phyloP scores from a whole-genome alignment of 495 filamentous ascomycete species.

The Hyphodiscus hymeniophilus region DNA sequence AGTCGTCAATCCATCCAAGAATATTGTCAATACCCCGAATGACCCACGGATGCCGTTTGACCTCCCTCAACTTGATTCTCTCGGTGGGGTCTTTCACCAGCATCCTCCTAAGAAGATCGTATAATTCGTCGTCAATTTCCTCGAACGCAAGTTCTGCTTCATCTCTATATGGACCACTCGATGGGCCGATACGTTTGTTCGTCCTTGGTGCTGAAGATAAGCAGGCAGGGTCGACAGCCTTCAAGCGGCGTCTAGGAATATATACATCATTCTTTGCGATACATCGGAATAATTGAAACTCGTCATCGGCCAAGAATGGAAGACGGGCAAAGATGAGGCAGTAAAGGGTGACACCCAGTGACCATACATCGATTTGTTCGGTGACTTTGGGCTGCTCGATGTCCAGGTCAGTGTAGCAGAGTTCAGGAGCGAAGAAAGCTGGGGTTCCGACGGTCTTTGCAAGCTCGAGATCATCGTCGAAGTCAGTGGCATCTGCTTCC shows the following conservation, averaged over 20 bases:
- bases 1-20: conserved; percentile 81
- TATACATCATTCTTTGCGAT: conserved; percentile 88
- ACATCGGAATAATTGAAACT: conserved; percentile 80
- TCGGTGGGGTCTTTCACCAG: conserved; percentile 82
- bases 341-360: conserved; percentile 90
- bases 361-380: conserved; percentile 90
- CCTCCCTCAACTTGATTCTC: conserved; percentile 82
- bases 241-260: conserved; percentile 72
- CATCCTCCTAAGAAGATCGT: conserved; percentile 72
- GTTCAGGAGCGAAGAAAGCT: conserved; percentile 94
- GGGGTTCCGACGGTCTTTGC: conserved; percentile 97
- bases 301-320: conserved; percentile 84
- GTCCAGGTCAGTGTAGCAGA: conserved; percentile 73
- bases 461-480: conserved; percentile 86
- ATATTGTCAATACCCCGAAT: conserved; percentile 70
- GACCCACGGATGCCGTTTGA: conserved; percentile 96
- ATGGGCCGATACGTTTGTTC: conserved; percentile 43
- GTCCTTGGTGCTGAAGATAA: conserved; percentile 33
- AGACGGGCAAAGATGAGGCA: conserved; percentile 89
- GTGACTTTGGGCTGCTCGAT: conserved; percentile 43
- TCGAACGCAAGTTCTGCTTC: conserved; percentile 76
- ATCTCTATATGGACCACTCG: conserved; percentile 37
- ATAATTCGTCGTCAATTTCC: conserved; percentile 71
- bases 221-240: conserved; percentile 59
- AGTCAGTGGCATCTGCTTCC: conserved; percentile 74